phyloP scores from a whole-genome alignment of 1,139 yeast species.

The Candida albicans region DNA sequence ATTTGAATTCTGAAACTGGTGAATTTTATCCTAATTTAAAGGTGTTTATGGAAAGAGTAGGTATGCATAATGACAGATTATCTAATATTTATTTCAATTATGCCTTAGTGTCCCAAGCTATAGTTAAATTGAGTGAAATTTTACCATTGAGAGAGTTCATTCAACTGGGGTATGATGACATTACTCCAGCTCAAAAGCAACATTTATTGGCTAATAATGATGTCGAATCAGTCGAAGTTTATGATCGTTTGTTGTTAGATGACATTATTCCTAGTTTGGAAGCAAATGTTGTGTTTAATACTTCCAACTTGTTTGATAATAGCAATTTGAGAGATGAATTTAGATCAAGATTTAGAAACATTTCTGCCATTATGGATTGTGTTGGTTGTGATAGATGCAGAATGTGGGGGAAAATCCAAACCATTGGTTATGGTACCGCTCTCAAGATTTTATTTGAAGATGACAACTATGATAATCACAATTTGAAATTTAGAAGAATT shows the following conservation, averaged over 20 bases:
- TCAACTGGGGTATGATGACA: slow-evolving; percentile 23
- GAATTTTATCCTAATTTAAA: slow-evolving; percentile 82
- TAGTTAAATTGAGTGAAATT: slow-evolving; percentile 56
- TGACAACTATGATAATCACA: slow-evolving; percentile 43
- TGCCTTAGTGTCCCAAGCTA: slow-evolving; percentile 80
- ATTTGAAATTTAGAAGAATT: slow-evolving; percentile 62
- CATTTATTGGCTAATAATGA: slow-evolving; percentile 49
- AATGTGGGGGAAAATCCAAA: slow-evolving; percentile 96
- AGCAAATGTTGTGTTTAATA: slow-evolving; percentile 43
- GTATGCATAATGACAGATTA: slow-evolving; percentile 83
- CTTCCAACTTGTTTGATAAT: slow-evolving; percentile 52
- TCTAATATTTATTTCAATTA: slow-evolving; percentile 91
- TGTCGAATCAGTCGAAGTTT: slow-evolving; percentile 33
- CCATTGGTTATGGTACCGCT: slow-evolving; percentile 96
- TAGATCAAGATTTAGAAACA: slow-evolving; percentile 80
- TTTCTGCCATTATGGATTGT: slow-evolving; percentile 93
- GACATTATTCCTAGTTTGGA: slow-evolving; percentile 30
- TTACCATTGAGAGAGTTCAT: slow-evolving; percentile 29
- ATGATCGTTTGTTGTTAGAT: slow-evolving; percentile 31
- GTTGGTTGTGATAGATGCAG: slow-evolving; percentile 98
- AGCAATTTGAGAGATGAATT: slow-evolving; percentile 78
- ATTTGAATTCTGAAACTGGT: slow-evolving; percentile 68
- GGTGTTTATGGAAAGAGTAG: slow-evolving; percentile 87
- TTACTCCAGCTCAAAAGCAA: slow-evolving; percentile 31
- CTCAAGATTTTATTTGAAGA: slow-evolving; percentile 85